Evolutionary conservation across 139 green algal species (phyloP), one percentile per base, ranked within the genome.

Genomic region (Volvox reticuliferus): DNA sequence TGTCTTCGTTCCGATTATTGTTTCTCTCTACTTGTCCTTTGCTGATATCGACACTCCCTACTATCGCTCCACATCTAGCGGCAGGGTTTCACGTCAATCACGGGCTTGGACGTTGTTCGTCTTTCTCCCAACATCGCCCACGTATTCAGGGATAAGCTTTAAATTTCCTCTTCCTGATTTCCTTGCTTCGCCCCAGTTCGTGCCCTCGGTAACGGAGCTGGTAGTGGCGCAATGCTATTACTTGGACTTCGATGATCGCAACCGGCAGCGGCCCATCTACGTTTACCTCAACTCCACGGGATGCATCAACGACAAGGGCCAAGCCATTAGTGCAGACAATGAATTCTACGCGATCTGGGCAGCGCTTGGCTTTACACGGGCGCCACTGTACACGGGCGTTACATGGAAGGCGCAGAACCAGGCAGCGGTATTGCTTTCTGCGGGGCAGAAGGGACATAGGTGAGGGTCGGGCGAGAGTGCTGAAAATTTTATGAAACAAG

Each of bases 221-320:
- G 93, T 98, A 20, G 94, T 98, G n/a, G 95, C 96, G 1, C 93
- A 98, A 94, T 96, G 97, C 91, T 97, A 98, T 79, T 98, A 96
- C 89, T 91, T 98, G 55, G 93, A 97, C 88, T 98, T 95, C 87
- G 94, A 96, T 67, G 94, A 98, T 92, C 93, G 96, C 76, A 96
- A 96, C 92, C 90, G 92, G n/a, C 86, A 96, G 44, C 97, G 97
- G 87, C 97, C 97, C 78, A 96, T 98, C 89, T 98, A 98, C 89
- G 89, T 98, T 37, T 98, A 98, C 94, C 97, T 98, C 86, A 98
- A 98, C 93, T 97, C 95, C n/a, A 96, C 93, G 1, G 97, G 95
- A 62, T 96, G 94, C 94, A 94, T 95, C 79, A 96, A 96, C 65
- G 94, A 96, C 63, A 93, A 94, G 91, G 91, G 89, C 24, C 82